Conservation (phyloP, 1,139 yeast species). For the Pneumocystis oryctolagi region DNA sequence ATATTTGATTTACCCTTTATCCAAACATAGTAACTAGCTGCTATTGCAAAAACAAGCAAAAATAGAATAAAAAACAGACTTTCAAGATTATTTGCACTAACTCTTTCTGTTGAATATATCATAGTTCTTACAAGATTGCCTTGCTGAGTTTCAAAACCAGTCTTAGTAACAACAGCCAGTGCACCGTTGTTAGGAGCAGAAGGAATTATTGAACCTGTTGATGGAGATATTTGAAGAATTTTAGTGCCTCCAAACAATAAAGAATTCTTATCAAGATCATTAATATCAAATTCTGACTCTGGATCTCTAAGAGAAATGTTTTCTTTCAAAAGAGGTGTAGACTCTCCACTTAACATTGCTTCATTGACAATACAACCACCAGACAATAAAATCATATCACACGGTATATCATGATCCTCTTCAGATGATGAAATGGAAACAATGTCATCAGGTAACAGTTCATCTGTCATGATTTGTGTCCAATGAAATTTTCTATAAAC, state of each 20-base stretch:
- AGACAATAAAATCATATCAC: slow-evolving; percentile 72
- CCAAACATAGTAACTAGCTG: slow-evolving; percentile 98
- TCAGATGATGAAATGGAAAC: slow-evolving; percentile 68
- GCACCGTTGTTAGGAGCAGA: slow-evolving; percentile 81
- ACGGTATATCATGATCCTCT: slow-evolving; percentile 91
- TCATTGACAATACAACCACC: slow-evolving; percentile 91
- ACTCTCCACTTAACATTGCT: slow-evolving; percentile 97
- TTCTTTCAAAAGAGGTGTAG: slow-evolving; percentile 90
- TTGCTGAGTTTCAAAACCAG: slow-evolving; percentile 96
- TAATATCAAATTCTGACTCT: slow-evolving; percentile 51
- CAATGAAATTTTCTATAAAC: slow-evolving; percentile 60
- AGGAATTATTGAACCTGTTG: slow-evolving; percentile 36
- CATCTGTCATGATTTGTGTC: slow-evolving; percentile 54
- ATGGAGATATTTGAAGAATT: slow-evolving; percentile 71
- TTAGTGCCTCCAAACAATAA: slow-evolving; percentile 92
- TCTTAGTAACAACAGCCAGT: slow-evolving; percentile 73
- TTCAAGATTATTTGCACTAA: slow-evolving; percentile 89
- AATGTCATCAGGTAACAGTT: slow-evolving; percentile 80
- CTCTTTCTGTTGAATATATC: slow-evolving; percentile 94
- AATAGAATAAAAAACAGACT: slow-evolving; percentile 84
- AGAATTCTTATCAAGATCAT: slow-evolving; percentile 79
- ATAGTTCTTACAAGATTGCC: slow-evolving; percentile 95
- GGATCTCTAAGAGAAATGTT: slow-evolving; percentile 72
- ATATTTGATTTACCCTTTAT: slow-evolving; percentile 34
- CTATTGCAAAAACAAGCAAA: slow-evolving; percentile 76